phyloP scores from a whole-genome alignment of 805 yeast species.

The Ogataea salicorniae region DNA sequence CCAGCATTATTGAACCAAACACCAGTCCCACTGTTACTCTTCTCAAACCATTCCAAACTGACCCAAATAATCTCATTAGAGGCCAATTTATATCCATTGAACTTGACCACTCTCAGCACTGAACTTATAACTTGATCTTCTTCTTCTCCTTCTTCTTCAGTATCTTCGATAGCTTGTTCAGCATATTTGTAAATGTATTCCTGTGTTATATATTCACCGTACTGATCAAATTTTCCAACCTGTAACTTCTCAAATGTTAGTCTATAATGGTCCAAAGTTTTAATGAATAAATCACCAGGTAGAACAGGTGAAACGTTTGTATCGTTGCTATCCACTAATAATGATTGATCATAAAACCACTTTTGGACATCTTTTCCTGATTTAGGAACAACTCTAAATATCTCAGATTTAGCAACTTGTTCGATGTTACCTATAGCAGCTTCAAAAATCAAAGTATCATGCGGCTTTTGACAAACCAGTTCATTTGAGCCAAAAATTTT shows the following conservation, averaged over 20 bases:
- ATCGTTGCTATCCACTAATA: not conserved
- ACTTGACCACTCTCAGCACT: slow-evolving; percentile 19
- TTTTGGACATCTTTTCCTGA: not conserved
- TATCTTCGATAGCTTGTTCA: not conserved
- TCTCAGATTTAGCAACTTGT: slow-evolving; percentile 1
- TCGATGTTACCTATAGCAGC: slow-evolving; percentile 15
- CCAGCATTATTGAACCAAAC: slow-evolving; percentile 13
- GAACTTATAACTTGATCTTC: not conserved
- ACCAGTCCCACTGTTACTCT: not conserved
- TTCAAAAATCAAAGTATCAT: slow-evolving; percentile 9
- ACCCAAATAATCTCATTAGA: slow-evolving; percentile 22
- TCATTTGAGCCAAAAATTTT: slow-evolving; percentile 20
- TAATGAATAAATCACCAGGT: slow-evolving; percentile 36
- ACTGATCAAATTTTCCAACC: slow-evolving; percentile 36
- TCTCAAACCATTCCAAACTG: slow-evolving; percentile 9
- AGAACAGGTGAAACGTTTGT: slow-evolving; percentile 1
- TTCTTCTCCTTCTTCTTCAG: not conserved
- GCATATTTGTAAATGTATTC: slow-evolving; percentile 9
- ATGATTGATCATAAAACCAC: slow-evolving; percentile 5
- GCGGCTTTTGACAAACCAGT: slow-evolving; percentile 1
- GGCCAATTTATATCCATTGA: slow-evolving; percentile 21
- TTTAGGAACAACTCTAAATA: slow-evolving; percentile 7
- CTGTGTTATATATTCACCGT: slow-evolving; percentile 30
- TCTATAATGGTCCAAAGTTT: slow-evolving; percentile 37
- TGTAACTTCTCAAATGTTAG: slow-evolving; percentile 41